Evolutionary conservation across 805 yeast species (phyloP).

Genomic region (Blastobotrys parvus): DNA sequence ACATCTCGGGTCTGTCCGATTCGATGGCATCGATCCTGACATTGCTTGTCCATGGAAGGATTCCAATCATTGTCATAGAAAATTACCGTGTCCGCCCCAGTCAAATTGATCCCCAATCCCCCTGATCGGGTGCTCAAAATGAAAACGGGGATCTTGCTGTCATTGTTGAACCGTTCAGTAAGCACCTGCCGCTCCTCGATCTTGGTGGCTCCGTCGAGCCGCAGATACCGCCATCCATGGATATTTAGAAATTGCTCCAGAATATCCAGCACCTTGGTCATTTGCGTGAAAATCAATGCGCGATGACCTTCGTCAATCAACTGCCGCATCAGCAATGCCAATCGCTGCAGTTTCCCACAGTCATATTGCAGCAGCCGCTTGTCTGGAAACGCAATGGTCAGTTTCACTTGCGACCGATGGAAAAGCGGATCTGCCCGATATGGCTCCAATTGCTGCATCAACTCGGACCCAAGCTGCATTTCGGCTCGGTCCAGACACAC

Average conservation of each 20-base stretch:
- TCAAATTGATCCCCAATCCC: constrained; percentile 92
- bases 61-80: constrained; percentile 99
- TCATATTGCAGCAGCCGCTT: constrained; percentile 86
- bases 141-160: constrained; percentile 78
- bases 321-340: constrained; percentile 67
- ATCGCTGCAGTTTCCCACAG: constrained; percentile 89
- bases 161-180: constrained; percentile 88
- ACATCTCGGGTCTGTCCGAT: constrained; percentile 98
- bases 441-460: not conserved
- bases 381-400: constrained; percentile 94
- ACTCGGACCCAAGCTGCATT: constrained; percentile 10
- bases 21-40: constrained; percentile 98
- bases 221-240: constrained; percentile 89
- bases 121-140: constrained; percentile 95
- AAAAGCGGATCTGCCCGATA: constrained; percentile 35
- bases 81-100: constrained; percentile 98
- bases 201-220: constrained; percentile 95
- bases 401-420: constrained; percentile 75
- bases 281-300: constrained; percentile 92
- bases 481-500: constrained; percentile 58
- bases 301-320: constrained; percentile 84
- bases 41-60: constrained; percentile 98
- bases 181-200: constrained; percentile 92
- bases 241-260: constrained; percentile 87
- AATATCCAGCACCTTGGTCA: constrained; percentile 93